These are phyloP conservation scores for Rubroboletus satanas DNA, from an alignment of 768 basidiomycete species.

Conservation along the genomic window DNA sequence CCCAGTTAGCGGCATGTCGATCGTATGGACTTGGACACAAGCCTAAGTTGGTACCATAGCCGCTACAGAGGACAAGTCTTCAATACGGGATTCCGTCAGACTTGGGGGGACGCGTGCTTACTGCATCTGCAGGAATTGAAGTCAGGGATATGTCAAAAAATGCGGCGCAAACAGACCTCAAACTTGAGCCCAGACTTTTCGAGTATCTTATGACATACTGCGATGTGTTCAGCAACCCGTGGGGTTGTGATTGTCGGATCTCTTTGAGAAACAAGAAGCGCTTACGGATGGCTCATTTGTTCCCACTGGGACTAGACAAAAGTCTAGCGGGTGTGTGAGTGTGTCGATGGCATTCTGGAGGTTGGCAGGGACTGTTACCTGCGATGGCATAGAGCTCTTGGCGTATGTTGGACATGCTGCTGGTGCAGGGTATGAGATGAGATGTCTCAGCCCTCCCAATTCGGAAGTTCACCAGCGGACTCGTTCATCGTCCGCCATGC, in stretches of 20 bases:
- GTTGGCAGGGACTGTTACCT: slow-evolving; percentile 38
- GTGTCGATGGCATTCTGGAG: neutral
- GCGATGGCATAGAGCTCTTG: slow-evolving; percentile 72
- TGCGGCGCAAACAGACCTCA: slow-evolving; percentile 47
- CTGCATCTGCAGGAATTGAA: slow-evolving; percentile 32
- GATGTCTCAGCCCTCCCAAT: neutral
- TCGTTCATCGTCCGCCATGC: slow-evolving; percentile 30
- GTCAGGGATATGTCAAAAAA: neutral
- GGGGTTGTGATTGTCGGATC: neutral
- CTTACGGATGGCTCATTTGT: slow-evolving; percentile 68
- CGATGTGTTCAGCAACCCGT: slow-evolving; percentile 73
- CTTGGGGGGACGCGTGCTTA: slow-evolving; percentile 19
- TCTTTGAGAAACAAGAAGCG: slow-evolving; percentile 7
- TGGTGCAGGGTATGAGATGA: neutral
- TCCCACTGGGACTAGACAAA: slow-evolving; percentile 86
- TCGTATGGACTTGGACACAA: slow-evolving; percentile 9
- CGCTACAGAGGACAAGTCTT: slow-evolving; percentile 41
- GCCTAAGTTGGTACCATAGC: slow-evolving; percentile 91
- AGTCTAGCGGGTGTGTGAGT: slow-evolving; percentile 46
- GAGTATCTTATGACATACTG: slow-evolving; percentile 79
- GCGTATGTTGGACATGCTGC: slow-evolving; percentile 12
- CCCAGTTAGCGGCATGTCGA: neutral
- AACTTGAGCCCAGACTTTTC: slow-evolving; percentile 80
- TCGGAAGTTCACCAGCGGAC: neutral
- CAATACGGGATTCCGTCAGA: slow-evolving; percentile 33